Evolutionary conservation across 441 rosid genomes (phyloP).

Genomic region (Croton setiger): DNA sequence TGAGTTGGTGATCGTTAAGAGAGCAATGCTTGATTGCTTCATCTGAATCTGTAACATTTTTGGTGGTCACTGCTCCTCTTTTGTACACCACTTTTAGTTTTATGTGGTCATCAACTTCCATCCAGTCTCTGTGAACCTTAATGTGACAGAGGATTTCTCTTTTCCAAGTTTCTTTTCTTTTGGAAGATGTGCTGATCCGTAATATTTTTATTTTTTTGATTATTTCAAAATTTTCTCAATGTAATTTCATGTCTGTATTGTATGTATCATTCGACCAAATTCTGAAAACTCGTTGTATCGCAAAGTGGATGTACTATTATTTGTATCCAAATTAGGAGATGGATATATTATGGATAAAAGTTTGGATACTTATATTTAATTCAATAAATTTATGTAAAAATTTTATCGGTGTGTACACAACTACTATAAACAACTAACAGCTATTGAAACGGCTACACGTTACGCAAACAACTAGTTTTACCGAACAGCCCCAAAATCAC

Average conservation of each 20-base stretch:
- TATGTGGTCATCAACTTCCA: not conserved
- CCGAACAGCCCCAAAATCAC: too few relatives aligned
- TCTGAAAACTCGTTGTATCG: too few relatives aligned
- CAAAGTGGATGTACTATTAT: too few relatives aligned
- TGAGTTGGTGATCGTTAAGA: not conserved
- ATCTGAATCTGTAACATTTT: not conserved
- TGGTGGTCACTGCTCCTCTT: not conserved
- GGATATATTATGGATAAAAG: too few relatives aligned
- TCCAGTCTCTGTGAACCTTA: not conserved
- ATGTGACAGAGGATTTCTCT: not conserved
- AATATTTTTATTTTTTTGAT: not conserved
- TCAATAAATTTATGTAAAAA: too few relatives aligned
- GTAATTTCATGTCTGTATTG: not conserved
- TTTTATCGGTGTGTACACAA: too few relatives aligned
- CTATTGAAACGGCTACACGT: too few relatives aligned
- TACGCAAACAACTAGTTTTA: too few relatives aligned
- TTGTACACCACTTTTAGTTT: not conserved
- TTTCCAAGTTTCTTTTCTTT: not conserved
- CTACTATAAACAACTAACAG: too few relatives aligned
- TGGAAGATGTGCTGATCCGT: constrained; percentile 6
- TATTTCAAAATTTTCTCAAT: not conserved
- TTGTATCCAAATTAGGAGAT: too few relatives aligned
- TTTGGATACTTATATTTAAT: too few relatives aligned
- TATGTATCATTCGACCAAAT: not conserved
- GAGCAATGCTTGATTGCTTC: not conserved